Base-by-base conservation (phyloP, 1,139 yeast genomes). In the Debaryomycetaceae sp. region DNA sequence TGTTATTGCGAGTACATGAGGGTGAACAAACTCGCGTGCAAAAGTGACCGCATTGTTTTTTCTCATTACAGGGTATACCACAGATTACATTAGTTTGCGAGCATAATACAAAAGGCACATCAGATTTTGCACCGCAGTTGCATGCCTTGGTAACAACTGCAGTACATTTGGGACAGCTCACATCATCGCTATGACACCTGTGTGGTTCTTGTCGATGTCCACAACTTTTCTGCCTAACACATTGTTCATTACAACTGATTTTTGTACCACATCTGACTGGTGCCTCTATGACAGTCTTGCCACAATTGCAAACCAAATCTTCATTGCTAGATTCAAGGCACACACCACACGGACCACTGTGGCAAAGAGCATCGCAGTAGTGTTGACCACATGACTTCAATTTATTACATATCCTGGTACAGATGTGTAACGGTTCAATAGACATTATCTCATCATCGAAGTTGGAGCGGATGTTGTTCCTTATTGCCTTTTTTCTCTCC, bases 191-290 rank as follows among this genome's bases (percentile, higher is more conserved):
- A 59, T 90, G 98, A 58, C 98, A 90, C 37, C 74, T 69, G 58
- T 90, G 98, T 17, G 77, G 73, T 57, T 85, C 87, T 11, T 78
- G 80, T 6, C 76, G 68, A 62, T 90, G 98, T 0, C 96, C 96
- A 72, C 98, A 90, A 0, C 63, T 51, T 23, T 78, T 76, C 1
- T 68, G 70, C 43, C 90, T 70, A 4, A 70, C 66, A 64, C 97
- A 90, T 49, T 80, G 91, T 50, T 80, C 77, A 30, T 70, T 73
- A 66, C 98, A 90, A 6, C 71, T 72, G 6, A 93, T 86, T 40
- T 67, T 72, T 0, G 93, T 81, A 9, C 97, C 97, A 67, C 98
- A 90, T 52, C 97, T 73, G 8, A 89, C 90, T 0, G 98, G 98
- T 0, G 97, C 97, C 42, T 77, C 77, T 7, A 89, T 70, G 4